Base-by-base conservation (phyloP, 2,329 filamentous ascomycete species). In the Sphaerostilbella broomeana region DNA sequence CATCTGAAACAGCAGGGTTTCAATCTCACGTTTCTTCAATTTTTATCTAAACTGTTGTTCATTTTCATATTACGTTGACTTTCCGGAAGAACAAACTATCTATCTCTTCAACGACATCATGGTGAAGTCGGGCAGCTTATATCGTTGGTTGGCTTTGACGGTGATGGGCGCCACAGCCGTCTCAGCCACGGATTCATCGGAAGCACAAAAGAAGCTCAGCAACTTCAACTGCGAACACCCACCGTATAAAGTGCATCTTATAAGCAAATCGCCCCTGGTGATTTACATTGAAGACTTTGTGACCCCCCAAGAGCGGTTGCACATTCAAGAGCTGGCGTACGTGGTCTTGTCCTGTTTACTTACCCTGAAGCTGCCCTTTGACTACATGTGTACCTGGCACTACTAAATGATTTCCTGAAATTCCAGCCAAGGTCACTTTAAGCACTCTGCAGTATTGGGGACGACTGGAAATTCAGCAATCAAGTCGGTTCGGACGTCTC, bases 281-380 rank as follows among this genome's bases (percentile, higher is more conserved):
- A 63, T 73, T 22, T 73, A 73, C 50, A 57, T 73, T 16, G 59
- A 62, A 46, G 58, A 65, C 47, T 73, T 73, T 43, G 38, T 73
- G 19, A 68, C 64, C 0, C 38, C 51, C 5, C 48, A 55, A 2
- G 70, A 73, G 50, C 57, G 63, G 1, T 44, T 49, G 10, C 63
- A 72, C 46, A 53, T 73, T 6, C 58, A 63, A 20, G 53, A 59
- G 2, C 52, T 68, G n/a, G 68, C 65, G 65, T 68, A 45, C 19
- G 56, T 54, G 11, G 35, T 11, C 16, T 19, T 6, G 27, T 16
- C 18, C 28, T 6, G 19, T 12, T 12, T 27, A 5, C 52, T 33
- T 48, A 38, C 13, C 9, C 27, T 17, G 7, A 3, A 17, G 3
- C 29, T 7, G n/a, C n/a, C n/a, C n/a, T n/a, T n/a, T n/a, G n/a